Conservation (phyloP, 345 rosid genomes). For the Eucalyptus tenuipes region DNA sequence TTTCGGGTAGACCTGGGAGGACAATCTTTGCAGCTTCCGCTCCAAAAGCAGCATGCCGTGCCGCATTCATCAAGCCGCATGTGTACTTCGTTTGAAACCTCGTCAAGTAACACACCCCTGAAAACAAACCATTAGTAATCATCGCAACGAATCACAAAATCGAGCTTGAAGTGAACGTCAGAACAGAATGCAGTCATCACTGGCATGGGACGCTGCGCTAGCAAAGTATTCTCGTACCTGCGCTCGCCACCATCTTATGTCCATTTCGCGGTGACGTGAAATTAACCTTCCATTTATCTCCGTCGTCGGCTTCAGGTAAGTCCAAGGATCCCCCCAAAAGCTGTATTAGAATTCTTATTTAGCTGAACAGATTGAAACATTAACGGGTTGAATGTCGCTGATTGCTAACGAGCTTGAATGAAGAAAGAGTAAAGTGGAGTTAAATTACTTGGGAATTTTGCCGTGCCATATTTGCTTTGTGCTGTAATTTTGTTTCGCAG, state of each 20-base stretch:
- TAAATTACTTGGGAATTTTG: conserved; percentile 32
- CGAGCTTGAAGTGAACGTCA: background rate
- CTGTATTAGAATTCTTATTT: conserved; percentile 4
- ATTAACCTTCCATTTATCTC: conserved; percentile 77
- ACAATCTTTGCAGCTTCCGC: conserved; percentile 65
- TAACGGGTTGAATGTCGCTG: background rate
- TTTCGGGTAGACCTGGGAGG: conserved; percentile 20
- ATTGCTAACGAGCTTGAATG: background rate
- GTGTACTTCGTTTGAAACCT: conserved; percentile 71
- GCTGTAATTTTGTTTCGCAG: conserved; percentile 47
- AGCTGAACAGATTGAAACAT: background rate
- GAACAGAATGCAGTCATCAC: background rate
- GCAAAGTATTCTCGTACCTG: conserved; percentile 23
- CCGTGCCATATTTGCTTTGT: conserved; percentile 80
- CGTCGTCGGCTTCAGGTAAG: conserved; percentile 70
- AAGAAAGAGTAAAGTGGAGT: background rate
- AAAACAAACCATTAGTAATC: background rate
- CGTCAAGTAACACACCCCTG: conserved; percentile 76
- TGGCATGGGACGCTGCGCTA: background rate
- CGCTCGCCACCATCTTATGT: conserved; percentile 93
- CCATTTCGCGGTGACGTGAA: conserved; percentile 67
- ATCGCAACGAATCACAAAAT: background rate
- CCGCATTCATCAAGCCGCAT: conserved; percentile 59
- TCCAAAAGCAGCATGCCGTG: conserved; percentile 77
- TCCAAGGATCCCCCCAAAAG: conserved; percentile 93